These are phyloP conservation scores for Stagonosporopsis chrysanthemi DNA, from an alignment of 2,329 filamentous ascomycete genomes.

Conservation along the genomic window DNA sequence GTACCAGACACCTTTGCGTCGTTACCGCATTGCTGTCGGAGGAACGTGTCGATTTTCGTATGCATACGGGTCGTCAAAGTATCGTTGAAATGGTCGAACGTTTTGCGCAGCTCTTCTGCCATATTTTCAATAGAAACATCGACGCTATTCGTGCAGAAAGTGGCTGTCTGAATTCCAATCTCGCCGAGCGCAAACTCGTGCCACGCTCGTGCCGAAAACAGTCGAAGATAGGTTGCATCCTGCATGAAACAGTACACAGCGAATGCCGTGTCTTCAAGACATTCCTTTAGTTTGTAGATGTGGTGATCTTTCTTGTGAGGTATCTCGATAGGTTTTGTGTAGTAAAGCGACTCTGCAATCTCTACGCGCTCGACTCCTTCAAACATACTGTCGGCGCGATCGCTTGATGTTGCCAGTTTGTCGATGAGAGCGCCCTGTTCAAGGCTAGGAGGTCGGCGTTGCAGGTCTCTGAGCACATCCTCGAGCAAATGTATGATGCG, in stretches of 20 bases:
- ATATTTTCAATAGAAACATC: conserved; percentile 15
- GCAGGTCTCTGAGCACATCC: conserved; percentile 3
- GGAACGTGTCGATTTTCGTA: background rate
- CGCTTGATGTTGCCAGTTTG: background rate
- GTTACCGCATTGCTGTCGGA: conserved; percentile 3
- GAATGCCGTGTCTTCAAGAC: conserved; percentile 22
- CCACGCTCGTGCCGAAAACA: conserved; percentile 42
- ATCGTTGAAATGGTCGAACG: background rate
- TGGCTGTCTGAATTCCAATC: conserved; percentile 44
- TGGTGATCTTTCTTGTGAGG: background rate
- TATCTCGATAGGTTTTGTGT: background rate
- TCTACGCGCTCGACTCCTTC: conserved; percentile 1
- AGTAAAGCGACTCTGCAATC: conserved; percentile 5
- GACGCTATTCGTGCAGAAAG: conserved; percentile 44
- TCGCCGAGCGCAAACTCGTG: conserved; percentile 37
- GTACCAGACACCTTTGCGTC: background rate
- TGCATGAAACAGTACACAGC: conserved; percentile 39
- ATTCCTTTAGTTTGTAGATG: conserved; percentile 17
- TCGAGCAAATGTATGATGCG: conserved; percentile 21
- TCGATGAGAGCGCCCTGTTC: background rate
- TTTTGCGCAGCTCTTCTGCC: background rate
- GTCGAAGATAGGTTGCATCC: conserved; percentile 39
- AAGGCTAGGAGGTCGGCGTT: conserved; percentile 5
- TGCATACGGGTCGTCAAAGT: background rate
- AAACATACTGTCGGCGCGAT: conserved; percentile 5